Evolutionary conservation across 805 yeast genomes (phyloP), one percentile per base, ranked within the genome.

Genomic region (Kodamaea nitidulidarum): DNA sequence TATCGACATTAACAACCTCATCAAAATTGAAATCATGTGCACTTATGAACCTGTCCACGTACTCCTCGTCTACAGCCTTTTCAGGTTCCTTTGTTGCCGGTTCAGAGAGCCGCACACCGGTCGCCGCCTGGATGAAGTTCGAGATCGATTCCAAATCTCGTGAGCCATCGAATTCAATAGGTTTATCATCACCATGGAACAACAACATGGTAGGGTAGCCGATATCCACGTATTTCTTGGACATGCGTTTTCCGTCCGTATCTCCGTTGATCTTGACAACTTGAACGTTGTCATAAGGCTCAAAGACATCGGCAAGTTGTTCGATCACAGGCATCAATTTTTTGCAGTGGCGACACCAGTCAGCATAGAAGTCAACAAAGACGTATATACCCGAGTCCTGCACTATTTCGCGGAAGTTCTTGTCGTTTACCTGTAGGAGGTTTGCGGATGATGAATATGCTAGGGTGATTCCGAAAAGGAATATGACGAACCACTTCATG

Each of bases 311-410:
- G 1, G 63, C 63, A 9, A 69, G 49, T 49, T 60, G 50, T 37
- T 54, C 67, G 50, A 55, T 51, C 1, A 48, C 49, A 4, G 87
- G 87, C 55, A 65, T 68, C 51, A 81, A 54, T 26, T 63, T 66
- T 54, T 75, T 75, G 54, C 88, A 81, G 55, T 81, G 87, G 26
- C 78, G 63, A 57, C 88, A 81, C 88, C 88, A 81, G 38, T 76
- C 78, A 7, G 88, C 85, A 50, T 73, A 80, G 48, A 74, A 73
- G 54, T 70, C 62, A 48, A 71, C 65, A 57, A 75, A 54, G 4
- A 66, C 58, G 45, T 55, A 66, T 42, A 65, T 68, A 24, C 75
- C 80, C 4, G 83, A 73, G 33, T 78, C 73, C 39, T 73, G 61
- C 12, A 79, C 83, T 30, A 76, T 58, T 12, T 71, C 74, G 38